Evolutionary conservation across 495 filamentous ascomycete genomes (phyloP), one percentile per base, ranked within the genome.

Genomic region (Glonium stellatum): DNA sequence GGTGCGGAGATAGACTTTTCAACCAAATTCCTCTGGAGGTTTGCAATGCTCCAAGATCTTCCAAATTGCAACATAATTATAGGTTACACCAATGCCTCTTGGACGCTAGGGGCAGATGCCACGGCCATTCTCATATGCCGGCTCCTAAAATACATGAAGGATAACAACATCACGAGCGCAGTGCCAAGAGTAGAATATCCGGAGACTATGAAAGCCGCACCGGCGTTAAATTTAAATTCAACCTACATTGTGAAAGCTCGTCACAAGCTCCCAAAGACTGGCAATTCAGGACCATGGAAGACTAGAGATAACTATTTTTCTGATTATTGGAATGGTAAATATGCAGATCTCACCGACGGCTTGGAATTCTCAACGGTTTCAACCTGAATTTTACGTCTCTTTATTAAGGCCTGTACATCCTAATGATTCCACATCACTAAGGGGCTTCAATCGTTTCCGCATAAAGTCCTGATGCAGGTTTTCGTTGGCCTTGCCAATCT

Each of bases 101-200:
- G 83, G 84, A 85, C 84, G 0, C 70, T 86, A 0, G 81, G 82
- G 19, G 75, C 81, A 1, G 83, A 86, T 62, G 75, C 77, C 0
- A 77, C 79, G 4, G 76, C 78, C 1, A 74, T 73, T 18, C 70
- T 81, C 27, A 47, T 82, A 15, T 67, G 65, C 10, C 77, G 82
- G 5, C 61, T 79, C 52, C 55, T 83, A 23, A 72, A 73, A 41
- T 68, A 70, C 5, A 69, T 80, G 66, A 61, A 76, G 58, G 67
- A 67, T 21, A 71, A 74, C 8, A 57, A 79, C 34, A 71, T 73
- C 50, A 58, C 69, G 9, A 65, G 55, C 11, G 71, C 73, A 0
- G 65, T 71, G 25, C 66, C 66, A 1, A 4, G 47, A 4, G 12
- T 18, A 15, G n/a, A 18, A 21, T 12, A 50, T 23, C 47, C 47